Percentiles rank a stretch among this genome's conserved stretches.
Conservation (phyloP, 73 alveolate species). For the Tetrahymena elliotti region DNA sequence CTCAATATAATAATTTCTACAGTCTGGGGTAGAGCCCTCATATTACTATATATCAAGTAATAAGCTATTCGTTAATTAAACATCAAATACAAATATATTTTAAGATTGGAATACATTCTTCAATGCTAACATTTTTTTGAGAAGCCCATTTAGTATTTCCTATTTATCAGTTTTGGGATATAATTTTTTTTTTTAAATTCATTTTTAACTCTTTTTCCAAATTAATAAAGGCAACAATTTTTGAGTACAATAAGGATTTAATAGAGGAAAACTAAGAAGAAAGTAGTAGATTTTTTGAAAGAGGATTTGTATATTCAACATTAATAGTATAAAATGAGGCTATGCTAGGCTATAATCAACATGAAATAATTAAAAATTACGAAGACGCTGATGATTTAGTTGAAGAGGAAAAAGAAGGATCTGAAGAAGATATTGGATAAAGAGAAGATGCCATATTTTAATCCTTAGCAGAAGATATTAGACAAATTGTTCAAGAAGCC, state of each 20-base stretch:
- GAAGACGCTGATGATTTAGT: not conserved
- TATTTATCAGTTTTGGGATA: too few species aligned
- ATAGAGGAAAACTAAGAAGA: not conserved
- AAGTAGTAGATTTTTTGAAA: not conserved
- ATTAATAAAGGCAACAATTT: not conserved
- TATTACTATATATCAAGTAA: too few species aligned
- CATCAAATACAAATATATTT: too few species aligned
- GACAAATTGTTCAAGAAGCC: not conserved
- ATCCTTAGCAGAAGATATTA: not conserved
- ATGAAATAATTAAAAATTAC: not conserved
- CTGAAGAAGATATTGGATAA: not conserved
- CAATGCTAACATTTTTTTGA: too few species aligned
- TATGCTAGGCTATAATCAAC: not conserved
- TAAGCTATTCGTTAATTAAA: too few species aligned
- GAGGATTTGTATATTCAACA: not conserved
- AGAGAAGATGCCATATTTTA: not conserved
- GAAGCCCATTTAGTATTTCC: too few species aligned
- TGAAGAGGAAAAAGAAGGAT: not conserved
- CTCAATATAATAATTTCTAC: too few species aligned
- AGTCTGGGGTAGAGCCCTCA: too few species aligned
- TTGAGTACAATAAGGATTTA: not conserved
- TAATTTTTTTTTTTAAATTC: too few species aligned
- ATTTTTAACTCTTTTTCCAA: too few species aligned
- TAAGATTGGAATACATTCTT: too few species aligned
- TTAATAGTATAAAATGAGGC: not conserved